These are phyloP conservation scores for Lactarius vividus DNA, from an alignment of 768 basidiomycete genomes.

Conservation along the genomic window DNA sequence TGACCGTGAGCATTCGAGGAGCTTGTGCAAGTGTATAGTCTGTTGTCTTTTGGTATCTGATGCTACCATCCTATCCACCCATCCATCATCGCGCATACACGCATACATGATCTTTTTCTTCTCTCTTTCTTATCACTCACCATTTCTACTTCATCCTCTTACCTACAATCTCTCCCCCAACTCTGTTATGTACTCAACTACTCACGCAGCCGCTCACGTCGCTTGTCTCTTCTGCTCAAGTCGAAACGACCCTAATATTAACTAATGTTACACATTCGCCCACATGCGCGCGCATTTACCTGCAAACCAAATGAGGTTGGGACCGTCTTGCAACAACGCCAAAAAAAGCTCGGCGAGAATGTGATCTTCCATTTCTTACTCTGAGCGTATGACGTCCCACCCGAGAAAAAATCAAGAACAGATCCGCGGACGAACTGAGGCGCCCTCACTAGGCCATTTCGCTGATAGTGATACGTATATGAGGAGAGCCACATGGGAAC, in stretches of 20 bases:
- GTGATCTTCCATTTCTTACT: too few species aligned
- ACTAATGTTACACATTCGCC: neutral
- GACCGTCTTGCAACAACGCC: neutral
- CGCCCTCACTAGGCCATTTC: neutral
- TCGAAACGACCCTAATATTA: neutral
- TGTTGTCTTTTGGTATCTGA: neutral
- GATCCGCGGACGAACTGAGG: neutral
- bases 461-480: neutral
- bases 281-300: too few species aligned
- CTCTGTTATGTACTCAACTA: neutral
- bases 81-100: neutral
- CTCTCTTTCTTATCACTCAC: neutral
- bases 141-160: neutral
- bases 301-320: too few species aligned
- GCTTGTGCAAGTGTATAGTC: neutral
- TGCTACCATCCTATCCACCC: slow-evolving; percentile 2
- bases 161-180: neutral
- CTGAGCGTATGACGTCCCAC: too few species aligned
- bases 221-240: neutral
- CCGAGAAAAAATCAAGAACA: neutral
- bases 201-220: neutral
- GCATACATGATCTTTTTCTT: neutral
- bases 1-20: slow-evolving; percentile 18
- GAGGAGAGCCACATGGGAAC: neutral
- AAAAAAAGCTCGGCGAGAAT: neutral